phyloP scores from a whole-genome alignment of 116 monocot species.

The Papilionanthe hybrid region DNA sequence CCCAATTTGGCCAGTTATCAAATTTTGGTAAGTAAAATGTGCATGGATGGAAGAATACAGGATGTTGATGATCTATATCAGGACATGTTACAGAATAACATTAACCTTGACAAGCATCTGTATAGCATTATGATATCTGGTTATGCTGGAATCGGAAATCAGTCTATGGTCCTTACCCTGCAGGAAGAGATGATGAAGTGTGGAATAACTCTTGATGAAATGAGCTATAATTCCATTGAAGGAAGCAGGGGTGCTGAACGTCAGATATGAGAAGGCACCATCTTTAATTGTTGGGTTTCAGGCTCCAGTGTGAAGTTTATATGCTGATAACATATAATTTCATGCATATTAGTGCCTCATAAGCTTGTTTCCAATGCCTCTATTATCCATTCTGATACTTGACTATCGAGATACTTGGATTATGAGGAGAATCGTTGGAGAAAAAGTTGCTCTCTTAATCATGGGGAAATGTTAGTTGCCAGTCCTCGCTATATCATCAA shows the following conservation, averaged over 20 bases:
- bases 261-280: constrained; percentile 4
- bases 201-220: neutral
- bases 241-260: neutral
- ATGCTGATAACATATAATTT: neutral
- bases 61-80: constrained; percentile 37
- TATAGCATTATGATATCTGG: constrained; percentile 18
- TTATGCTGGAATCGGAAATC: constrained; percentile 5
- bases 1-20: constrained; percentile 35
- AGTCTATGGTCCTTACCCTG: constrained; percentile 6
- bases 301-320: neutral
- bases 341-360: neutral
- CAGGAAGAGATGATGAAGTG: constrained; percentile 7
- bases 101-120: constrained; percentile 30
- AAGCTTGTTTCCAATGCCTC: neutral
- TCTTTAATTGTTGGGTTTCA: neutral
- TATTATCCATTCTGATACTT: neutral
- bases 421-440: neutral
- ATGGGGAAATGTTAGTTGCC: neutral
- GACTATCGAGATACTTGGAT: neutral
- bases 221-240: neutral
- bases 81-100: constrained; percentile 30
- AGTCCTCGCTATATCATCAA: neutral
- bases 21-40: constrained; percentile 32
- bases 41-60: constrained; percentile 34
- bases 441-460: neutral